Evolutionary conservation across 768 basidiomycete species (phyloP).

Genomic region (Naganishia antarctica): DNA sequence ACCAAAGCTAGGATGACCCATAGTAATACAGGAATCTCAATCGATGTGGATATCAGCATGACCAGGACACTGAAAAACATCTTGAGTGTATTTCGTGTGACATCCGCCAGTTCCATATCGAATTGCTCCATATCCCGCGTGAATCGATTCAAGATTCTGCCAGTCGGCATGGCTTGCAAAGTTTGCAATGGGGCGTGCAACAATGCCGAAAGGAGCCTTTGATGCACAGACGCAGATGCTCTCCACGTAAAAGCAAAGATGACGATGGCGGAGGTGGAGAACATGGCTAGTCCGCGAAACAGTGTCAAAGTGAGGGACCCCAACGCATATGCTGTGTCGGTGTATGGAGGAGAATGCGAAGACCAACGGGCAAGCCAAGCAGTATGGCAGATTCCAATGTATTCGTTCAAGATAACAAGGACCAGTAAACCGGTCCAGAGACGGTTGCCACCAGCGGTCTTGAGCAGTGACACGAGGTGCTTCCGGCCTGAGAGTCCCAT

Average conservation of each 20-base stretch:
- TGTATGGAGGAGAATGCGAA: neutral
- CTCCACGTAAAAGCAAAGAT: constrained; percentile 17
- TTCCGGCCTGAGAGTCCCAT: neutral
- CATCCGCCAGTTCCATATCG: constrained; percentile 36
- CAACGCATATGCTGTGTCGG: constrained; percentile 6
- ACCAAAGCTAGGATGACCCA: constrained; percentile 51
- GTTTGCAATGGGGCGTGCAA: constrained; percentile 1
- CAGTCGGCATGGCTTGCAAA: constrained; percentile 7
- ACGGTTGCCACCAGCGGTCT: neutral
- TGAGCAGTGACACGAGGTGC: neutral
- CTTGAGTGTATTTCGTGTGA: constrained; percentile 37
- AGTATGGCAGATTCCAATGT: neutral
- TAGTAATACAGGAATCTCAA: constrained; percentile 28
- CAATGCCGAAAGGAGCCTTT: constrained; percentile 1
- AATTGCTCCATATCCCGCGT: constrained; percentile 37
- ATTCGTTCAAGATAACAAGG: neutral
- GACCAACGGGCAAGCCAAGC: constrained; percentile 17
- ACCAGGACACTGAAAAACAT: constrained; percentile 39
- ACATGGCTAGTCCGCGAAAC: neutral
- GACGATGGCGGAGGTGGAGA: neutral
- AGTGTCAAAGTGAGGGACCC: neutral
- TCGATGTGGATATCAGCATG: constrained; percentile 37
- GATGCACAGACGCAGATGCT: constrained; percentile 27
- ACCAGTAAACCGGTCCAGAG: neutral
- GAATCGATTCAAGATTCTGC: constrained; percentile 40